Evolutionary conservation across 371 early-diverging fungal species (phyloP), one percentile per base, ranked within the genome.

Genomic region (Capniomyces stellatus): DNA sequence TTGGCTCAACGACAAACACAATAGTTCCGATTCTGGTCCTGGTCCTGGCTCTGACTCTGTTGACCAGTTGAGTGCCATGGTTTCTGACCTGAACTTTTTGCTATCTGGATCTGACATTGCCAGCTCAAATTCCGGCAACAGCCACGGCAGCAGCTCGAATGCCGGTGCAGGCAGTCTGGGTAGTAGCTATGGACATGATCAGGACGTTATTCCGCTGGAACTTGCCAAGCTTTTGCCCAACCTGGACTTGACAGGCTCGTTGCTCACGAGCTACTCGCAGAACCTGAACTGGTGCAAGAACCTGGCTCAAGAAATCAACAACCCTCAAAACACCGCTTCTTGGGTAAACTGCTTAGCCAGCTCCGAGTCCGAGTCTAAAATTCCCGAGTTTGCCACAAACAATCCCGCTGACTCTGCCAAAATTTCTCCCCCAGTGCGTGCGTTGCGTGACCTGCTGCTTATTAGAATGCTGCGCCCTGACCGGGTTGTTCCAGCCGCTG

Each of bases 381-480:
- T 88, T 51, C 71, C 66, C 22, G n/a, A n/a, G n/a, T n/a, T n/a
- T n/a, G n/a, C 54, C 42, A 22, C n/a, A 27, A 19, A 19, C 55
- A 18, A 27, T 3, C 22, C 2, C 2, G 8, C 2, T 41, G 41
- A 21, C 18, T 18, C 21, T 41, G 41, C 41, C 41, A 21, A 41
- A 41, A 41, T 18, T 18, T 21, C 21, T 41, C 21, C 41, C 41
- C 41, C 41, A 18, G 41, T 41, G 41, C 18, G 18, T 41, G 21
- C n/a, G n/a, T n/a, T 93, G 59, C 72, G 83, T 23, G 77, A 82
- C 56, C 71, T 92, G 61, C 58, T 93, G 52, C 62, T 92, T 8
- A 72, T 92, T 59, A 88, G 89, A 58, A 78, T 79, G 56, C 70
- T 95, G 67, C 81, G 94, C 40, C 86, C 98, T 2, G 97, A 94